These are phyloP conservation scores for Scytalidium lignicola DNA, from an alignment of 2,329 filamentous ascomycete genomes.

Conservation along the genomic window DNA sequence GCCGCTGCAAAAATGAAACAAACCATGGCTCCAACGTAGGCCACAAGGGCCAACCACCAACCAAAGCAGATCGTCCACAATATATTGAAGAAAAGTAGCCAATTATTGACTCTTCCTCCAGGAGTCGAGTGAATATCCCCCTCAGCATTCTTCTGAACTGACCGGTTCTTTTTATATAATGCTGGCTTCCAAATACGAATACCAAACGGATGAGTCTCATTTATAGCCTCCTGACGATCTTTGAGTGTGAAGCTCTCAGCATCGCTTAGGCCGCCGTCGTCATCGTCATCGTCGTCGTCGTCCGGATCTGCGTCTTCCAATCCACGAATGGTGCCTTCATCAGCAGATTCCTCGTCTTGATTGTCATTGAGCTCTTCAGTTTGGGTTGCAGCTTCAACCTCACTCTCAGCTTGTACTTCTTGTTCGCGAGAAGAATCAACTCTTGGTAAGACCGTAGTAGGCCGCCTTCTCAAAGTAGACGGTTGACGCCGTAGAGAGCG, in stretches of 20 bases:
- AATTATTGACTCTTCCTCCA: conserved; percentile 76
- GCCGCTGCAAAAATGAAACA: conserved; percentile 78
- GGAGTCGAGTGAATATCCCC: conserved; percentile 95
- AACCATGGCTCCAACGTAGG: conserved; percentile 66
- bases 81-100: conserved; percentile 83
- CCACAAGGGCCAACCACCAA: conserved; percentile 86
- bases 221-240: conserved; percentile 95
- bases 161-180: conserved; percentile 94
- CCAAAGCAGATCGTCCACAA: conserved; percentile 89
- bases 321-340: conserved; percentile 19
- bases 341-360: conserved; percentile 9
- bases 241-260: conserved; percentile 97
- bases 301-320: conserved; percentile 35
- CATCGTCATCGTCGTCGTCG: conserved; percentile 48
- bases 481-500: conserved; percentile 40
- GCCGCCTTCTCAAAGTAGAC: conserved; percentile 43
- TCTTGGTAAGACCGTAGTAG: conserved; percentile 39
- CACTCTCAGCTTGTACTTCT: conserved; percentile 29
- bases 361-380: conserved; percentile 14
- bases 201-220: conserved; percentile 97
- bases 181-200: conserved; percentile 99
- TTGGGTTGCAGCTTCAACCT: conserved; percentile 7
- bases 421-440: conserved; percentile 44
- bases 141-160: conserved; percentile 92
- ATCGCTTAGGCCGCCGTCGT: conserved; percentile 74